These are phyloP conservation scores for Claviceps purpurea DNA, from an alignment of 2,329 filamentous ascomycete species.

Conservation along the genomic window DNA sequence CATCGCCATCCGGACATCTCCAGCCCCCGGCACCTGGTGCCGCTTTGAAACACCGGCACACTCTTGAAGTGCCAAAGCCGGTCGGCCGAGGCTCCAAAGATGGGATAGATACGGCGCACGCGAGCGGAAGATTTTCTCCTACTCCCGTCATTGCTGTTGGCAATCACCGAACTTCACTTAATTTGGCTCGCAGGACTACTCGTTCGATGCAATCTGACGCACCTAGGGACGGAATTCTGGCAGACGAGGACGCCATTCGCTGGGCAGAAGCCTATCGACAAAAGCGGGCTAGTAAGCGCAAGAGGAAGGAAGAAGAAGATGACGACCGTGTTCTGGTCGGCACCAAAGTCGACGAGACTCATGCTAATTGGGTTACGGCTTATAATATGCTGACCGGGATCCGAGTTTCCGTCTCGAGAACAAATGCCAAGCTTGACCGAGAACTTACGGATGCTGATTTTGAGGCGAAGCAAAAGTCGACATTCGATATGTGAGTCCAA, in stretches of 20 bases:
- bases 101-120: constrained; percentile 48
- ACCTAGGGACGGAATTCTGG: constrained; percentile 68
- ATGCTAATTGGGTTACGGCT: constrained; percentile 93
- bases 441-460: constrained; percentile 86
- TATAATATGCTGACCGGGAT: constrained; percentile 99
- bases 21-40: constrained; percentile 32
- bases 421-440: constrained; percentile 91
- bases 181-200: constrained; percentile 65
- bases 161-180: constrained; percentile 68
- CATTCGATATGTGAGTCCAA: constrained; percentile 78
- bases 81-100: constrained; percentile 62
- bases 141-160: constrained; percentile 38
- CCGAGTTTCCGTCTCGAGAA: constrained; percentile 88
- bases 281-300: constrained; percentile 78
- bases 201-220: constrained; percentile 75
- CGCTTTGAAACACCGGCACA: constrained; percentile 69
- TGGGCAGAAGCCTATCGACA: constrained; percentile 91
- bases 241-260: constrained; percentile 79
- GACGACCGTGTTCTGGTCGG: constrained; percentile 91
- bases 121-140: constrained; percentile 74
- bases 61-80: constrained; percentile 69
- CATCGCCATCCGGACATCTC: constrained; percentile 35
- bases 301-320: constrained; percentile 71
- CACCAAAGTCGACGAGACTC: constrained; percentile 93
- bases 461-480: constrained; percentile 89